These are phyloP conservation scores for Halophytophthora batemanensis DNA, from an alignment of 352 stramenopile species.

Conservation along the genomic window DNA sequence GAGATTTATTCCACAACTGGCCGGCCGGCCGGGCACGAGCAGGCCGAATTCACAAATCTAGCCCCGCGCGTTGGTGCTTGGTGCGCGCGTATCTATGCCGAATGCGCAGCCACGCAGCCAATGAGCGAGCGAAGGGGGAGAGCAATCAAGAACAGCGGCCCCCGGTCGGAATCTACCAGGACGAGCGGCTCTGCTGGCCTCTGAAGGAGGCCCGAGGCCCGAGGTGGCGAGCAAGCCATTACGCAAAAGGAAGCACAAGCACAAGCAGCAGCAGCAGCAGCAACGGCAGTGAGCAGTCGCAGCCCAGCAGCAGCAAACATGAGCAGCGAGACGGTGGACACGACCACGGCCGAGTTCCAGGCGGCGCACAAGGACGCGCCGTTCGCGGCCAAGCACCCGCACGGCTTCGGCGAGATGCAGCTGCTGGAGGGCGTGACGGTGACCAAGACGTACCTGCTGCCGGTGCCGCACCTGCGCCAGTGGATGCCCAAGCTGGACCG, in stretches of 20 bases:
- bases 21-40: no score
- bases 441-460: constrained; percentile 63
- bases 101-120: neutral
- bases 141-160: constrained; percentile 20
- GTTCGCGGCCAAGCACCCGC: constrained; percentile 75
- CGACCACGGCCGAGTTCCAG: constrained; percentile 33
- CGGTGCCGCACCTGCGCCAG: constrained; percentile 69
- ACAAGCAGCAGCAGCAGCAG: neutral
- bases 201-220: no score
- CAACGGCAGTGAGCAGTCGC: constrained; percentile 6
- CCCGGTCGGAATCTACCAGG: constrained; percentile 15
- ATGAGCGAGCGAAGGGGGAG: constrained; percentile 6
- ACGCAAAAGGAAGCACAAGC: neutral
- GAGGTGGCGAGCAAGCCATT: no score
- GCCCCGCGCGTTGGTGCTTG: constrained; percentile 27
- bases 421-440: constrained; percentile 70
- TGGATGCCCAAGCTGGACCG: constrained; percentile 55
- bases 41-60: no score
- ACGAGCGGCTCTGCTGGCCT: constrained; percentile 11
- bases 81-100: constrained; percentile 19
- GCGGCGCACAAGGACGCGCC: constrained; percentile 55
- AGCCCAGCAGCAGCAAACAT: constrained; percentile 7
- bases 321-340: constrained; percentile 26
- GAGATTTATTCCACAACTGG: no score
- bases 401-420: constrained; percentile 79